A percentile compares a stretch with the other conserved stretches of the same genome.
Conservation (phyloP, 2,329 filamentous ascomycete species). For the Fusarium illudens region DNA sequence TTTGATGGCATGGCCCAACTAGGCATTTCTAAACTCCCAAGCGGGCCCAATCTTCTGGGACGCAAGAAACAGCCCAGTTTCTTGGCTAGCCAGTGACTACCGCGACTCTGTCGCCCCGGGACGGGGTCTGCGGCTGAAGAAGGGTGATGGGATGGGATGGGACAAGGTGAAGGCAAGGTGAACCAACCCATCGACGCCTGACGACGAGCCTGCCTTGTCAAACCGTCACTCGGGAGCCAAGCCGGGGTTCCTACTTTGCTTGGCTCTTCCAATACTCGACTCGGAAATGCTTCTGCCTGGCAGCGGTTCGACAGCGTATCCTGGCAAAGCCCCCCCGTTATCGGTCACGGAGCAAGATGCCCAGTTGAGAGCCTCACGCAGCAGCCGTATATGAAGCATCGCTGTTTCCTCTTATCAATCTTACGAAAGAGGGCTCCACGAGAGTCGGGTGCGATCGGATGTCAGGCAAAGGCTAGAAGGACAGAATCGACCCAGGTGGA, state of each 20-base stretch:
- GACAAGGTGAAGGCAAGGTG: neutral
- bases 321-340: neutral
- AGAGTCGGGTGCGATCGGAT: neutral
- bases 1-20: neutral
- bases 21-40: neutral
- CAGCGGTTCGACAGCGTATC: neutral
- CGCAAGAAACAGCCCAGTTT: neutral
- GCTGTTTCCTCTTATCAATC: neutral
- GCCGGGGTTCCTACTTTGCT: neutral
- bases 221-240: neutral
- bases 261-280: neutral
- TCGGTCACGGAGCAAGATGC: neutral
- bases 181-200: neutral
- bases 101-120: neutral
- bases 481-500: slow-evolving; percentile 2
- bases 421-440: neutral
- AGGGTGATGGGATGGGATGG: no score
- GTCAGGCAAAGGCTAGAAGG: neutral
- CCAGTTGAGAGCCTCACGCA: neutral
- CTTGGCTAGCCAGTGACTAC: neutral
- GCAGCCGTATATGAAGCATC: neutral
- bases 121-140: neutral
- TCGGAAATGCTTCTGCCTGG: slow-evolving; percentile 4
- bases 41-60: neutral
- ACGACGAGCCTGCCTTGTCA: neutral